Conservation (phyloP, 495 filamentous ascomycete species). For the Collariella sp. region DNA sequence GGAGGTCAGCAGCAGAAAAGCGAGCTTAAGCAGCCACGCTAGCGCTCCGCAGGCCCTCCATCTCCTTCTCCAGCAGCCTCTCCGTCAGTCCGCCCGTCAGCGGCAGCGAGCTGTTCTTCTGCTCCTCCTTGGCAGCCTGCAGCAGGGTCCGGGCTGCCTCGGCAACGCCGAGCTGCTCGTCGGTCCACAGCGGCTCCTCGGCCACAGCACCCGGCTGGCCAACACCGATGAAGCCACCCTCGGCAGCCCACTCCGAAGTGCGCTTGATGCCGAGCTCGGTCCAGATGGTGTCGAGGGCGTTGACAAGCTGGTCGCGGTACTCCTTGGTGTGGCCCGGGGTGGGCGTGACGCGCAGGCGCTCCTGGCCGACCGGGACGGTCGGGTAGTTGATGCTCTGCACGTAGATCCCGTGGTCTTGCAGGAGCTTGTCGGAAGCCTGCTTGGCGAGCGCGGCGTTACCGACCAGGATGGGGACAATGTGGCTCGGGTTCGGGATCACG, state of each 20-base stretch:
- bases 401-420: constrained; percentile 85
- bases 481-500: constrained; percentile 95
- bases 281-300: constrained; percentile 82
- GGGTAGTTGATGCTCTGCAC: constrained; percentile 99
- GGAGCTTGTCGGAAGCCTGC: constrained; percentile 75
- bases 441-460: constrained; percentile 93
- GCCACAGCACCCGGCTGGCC: constrained; percentile 54
- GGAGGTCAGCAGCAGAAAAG: not conserved
- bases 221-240: constrained; percentile 91
- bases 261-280: constrained; percentile 79
- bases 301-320: constrained; percentile 76
- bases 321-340: constrained; percentile 83
- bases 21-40: constrained; percentile 17
- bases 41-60: constrained; percentile 11
- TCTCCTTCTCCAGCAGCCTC: constrained; percentile 20
- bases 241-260: constrained; percentile 78
- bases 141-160: constrained; percentile 29
- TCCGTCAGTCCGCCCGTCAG: constrained; percentile 15
- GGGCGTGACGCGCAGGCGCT: constrained; percentile 88
- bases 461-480: constrained; percentile 91
- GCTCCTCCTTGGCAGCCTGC: constrained; percentile 18
- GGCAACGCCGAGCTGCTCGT: constrained; percentile 69
- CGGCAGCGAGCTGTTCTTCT: constrained; percentile 10
- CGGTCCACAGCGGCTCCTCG: constrained; percentile 68
- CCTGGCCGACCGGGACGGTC: constrained; percentile 91